Evolutionary conservation across 192 early-diverging fungal species (phyloP), one percentile per base, ranked within the genome.

Genomic region (Spizellomyces punctatus): DNA sequence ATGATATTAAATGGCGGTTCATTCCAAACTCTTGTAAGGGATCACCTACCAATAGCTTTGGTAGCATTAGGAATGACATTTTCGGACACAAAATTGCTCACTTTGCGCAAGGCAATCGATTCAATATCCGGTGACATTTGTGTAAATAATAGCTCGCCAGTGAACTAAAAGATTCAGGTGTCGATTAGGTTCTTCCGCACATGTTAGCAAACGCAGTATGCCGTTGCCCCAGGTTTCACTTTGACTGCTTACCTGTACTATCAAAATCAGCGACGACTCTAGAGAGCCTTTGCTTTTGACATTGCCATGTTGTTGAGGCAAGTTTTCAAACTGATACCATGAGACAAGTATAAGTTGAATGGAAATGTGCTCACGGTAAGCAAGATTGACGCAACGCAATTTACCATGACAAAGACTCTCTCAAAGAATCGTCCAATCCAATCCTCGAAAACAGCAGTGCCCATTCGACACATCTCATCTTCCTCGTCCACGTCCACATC

Each of bases 351-450:
- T 36, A 36, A 36, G 27, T 86, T 88, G 65, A n/a, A 69, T 14
- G 59, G 54, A 10, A 4, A 57, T 22, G 19, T 52, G 44, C 36
- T 42, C 17, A 73, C 46, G 5, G 45, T 9, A 54, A 67, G 36
- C 60, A 72, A 19, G 55, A 56, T 16, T 41, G 27, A 3, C 17
- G 16, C 19, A 74, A 4, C 45, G 54, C 77, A 67, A 75, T 83
- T 75, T 67, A 93, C 90, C 71, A 96, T 84, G 41, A 80, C 81
- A 64, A 95, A 93, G 12, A 92, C 83, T 21, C 94, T 77, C 44
- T 91, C 87, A 69, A 93, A 73, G 69, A 92, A 96, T 76, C 91
- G 88, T 57, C 90, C 80, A 41, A 95, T 75, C 94, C 94, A 98
- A 21, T 89, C 87, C 66, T 94, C 94, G 81, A 97, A 96, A 57